phyloP scores from a whole-genome alignment of 441 rosid species.

The Cnidoscolus chayamansa region DNA sequence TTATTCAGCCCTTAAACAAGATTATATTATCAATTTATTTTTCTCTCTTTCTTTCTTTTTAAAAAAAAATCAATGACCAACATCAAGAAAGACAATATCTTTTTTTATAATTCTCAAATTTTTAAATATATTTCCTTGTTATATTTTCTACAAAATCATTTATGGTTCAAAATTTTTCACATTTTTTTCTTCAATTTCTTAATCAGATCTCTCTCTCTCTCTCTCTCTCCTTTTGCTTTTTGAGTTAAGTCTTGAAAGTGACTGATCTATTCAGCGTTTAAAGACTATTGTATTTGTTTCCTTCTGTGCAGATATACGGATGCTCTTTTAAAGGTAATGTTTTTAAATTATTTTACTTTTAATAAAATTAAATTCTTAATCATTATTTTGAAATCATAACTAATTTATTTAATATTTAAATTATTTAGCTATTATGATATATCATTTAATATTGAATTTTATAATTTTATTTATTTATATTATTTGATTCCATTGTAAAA shows the following conservation, averaged over 20 bases:
- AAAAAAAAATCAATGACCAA: too few species aligned
- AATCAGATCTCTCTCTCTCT: background rate
- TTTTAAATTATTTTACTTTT: too few species aligned
- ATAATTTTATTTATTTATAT: too few species aligned
- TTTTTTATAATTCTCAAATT: background rate
- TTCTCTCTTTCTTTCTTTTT: too few species aligned
- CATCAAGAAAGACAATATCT: too few species aligned
- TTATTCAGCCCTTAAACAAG: slow-evolving; percentile 7
- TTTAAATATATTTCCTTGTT: background rate
- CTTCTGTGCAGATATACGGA: slow-evolving; percentile 21
- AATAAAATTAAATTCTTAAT: too few species aligned
- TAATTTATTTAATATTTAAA: too few species aligned
- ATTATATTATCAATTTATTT: slow-evolving; percentile 4
- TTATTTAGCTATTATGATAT: too few species aligned
- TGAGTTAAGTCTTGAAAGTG: slow-evolving; percentile 30
- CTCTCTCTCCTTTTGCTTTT: background rate
- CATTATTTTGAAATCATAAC: too few species aligned
- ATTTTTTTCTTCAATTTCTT: slow-evolving; percentile 24
- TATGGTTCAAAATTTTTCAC: background rate
- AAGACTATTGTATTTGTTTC: slow-evolving; percentile 26
- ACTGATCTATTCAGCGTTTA: slow-evolving; percentile 38
- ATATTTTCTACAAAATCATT: background rate
- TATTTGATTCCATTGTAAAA: too few species aligned
- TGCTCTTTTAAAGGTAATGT: background rate
- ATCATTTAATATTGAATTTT: too few species aligned